Evolutionary conservation across 2,329 filamentous ascomycete genomes (phyloP).

Genomic region (Lomentospora prolificans): DNA sequence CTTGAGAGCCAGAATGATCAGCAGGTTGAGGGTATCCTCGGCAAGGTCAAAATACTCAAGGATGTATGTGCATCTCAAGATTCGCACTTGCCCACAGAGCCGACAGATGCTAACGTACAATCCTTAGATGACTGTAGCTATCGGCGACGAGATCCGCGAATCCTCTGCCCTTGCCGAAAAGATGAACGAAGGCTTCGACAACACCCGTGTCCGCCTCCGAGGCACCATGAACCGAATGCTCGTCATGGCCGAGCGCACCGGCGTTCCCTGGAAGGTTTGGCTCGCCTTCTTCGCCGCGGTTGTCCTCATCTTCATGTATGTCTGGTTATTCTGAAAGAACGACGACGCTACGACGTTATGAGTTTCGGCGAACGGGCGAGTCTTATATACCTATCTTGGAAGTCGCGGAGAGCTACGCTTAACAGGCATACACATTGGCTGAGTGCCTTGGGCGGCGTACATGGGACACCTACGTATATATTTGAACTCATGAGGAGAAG

Average conservation of each 20-base stretch:
- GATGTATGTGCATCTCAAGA: slow-evolving; percentile 48
- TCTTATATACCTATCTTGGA: neutral
- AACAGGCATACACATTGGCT: neutral
- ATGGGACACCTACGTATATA: neutral
- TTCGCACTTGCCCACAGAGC: neutral
- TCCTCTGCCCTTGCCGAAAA: slow-evolving; percentile 81
- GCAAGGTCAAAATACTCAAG: slow-evolving; percentile 83
- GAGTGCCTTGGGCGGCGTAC: neutral
- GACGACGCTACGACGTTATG: neutral
- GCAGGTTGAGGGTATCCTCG: slow-evolving; percentile 80
- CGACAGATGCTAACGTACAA: neutral
- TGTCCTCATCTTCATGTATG: slow-evolving; percentile 75
- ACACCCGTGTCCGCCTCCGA: slow-evolving; percentile 65
- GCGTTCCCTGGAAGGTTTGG: slow-evolving; percentile 96
- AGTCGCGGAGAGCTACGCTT: too few relatives aligned
- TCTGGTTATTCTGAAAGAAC: slow-evolving; percentile 66
- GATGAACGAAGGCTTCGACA: slow-evolving; percentile 93
- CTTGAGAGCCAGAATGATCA: slow-evolving; percentile 92
- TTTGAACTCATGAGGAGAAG: neutral
- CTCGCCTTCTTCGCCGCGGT: slow-evolving; percentile 79
- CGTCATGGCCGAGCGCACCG: slow-evolving; percentile 85
- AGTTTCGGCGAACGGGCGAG: neutral
- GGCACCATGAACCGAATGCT: slow-evolving; percentile 98
- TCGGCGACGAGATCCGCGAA: slow-evolving; percentile 90
- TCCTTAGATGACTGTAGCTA: slow-evolving; percentile 74